A percentile compares a stretch with the other conserved stretches of the same genome.
phyloP scores from a whole-genome alignment of 805 yeast species.

The Candida vartiovaarae region DNA sequence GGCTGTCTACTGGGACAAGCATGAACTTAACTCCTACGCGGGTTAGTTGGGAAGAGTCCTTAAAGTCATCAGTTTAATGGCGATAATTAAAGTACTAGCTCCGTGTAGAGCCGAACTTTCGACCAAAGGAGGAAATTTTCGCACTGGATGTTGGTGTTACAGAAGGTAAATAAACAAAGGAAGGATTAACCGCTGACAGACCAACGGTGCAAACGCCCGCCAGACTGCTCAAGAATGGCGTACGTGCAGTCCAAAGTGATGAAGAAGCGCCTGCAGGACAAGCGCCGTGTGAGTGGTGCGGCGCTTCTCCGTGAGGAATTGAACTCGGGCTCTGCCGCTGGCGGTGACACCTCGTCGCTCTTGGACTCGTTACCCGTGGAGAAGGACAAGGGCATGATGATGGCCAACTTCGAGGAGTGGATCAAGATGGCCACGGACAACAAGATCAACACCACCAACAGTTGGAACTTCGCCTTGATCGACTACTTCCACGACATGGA shows the following conservation, averaged over 20 bases:
- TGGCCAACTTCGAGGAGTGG: constrained; percentile 59
- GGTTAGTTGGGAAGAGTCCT: too few species aligned
- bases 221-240: constrained; percentile 15
- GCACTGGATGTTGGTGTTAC: too few species aligned
- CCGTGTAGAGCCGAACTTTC: too few species aligned
- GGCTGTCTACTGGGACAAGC: too few species aligned
- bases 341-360: constrained; percentile 11
- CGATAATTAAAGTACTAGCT: too few species aligned
- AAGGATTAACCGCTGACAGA: too few species aligned
- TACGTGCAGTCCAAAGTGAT: constrained; percentile 22
- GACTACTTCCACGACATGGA: constrained; percentile 86
- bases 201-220: background rate
- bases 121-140: too few species aligned
- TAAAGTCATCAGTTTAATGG: too few species aligned
- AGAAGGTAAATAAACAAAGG: too few species aligned
- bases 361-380: constrained; percentile 20
- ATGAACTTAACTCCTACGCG: too few species aligned
- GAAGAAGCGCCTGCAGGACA: constrained; percentile 23
- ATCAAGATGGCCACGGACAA: constrained; percentile 77
- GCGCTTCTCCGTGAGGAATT: constrained; percentile 25
- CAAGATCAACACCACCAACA: constrained; percentile 74
- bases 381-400: constrained; percentile 31
- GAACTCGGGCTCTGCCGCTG: constrained; percentile 13
- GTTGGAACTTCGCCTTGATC: constrained; percentile 87
- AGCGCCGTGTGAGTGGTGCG: constrained; percentile 28